A percentile compares a stretch with the other conserved stretches of the same genome.
Evolutionary conservation across 306 rosid species (phyloP).

Genomic region (Macrotyloma uniflorum): DNA sequence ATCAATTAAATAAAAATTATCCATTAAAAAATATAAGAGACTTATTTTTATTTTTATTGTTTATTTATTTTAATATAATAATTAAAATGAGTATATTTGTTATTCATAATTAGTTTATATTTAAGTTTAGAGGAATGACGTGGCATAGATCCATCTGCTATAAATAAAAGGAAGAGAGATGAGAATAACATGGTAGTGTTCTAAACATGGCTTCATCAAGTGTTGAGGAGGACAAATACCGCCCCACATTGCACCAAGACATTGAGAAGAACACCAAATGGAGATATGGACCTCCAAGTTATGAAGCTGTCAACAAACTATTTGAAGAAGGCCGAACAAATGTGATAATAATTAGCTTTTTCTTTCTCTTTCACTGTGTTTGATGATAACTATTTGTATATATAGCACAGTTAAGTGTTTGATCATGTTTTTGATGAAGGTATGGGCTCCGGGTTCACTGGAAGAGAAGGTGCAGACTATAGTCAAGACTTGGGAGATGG

Average conservation of each 20-base stretch:
- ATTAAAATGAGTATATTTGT: too few relatives aligned
- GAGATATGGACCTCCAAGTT: conserved; percentile 66
- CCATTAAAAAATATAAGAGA: too few relatives aligned
- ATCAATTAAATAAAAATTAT: too few relatives aligned
- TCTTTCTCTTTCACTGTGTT: neutral
- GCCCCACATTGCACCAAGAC: conserved; percentile 47
- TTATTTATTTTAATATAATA: too few relatives aligned
- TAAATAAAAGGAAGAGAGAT: neutral
- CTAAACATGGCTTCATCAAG: conserved; percentile 40
- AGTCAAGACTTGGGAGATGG: conserved; percentile 71
- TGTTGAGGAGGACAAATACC: conserved; percentile 52
- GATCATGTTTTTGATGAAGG: conserved; percentile 31
- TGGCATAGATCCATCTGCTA: neutral
- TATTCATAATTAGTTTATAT: too few relatives aligned
- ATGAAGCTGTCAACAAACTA: conserved; percentile 61
- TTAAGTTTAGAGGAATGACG: too few relatives aligned
- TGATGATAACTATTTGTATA: too few relatives aligned
- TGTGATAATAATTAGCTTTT: conserved; percentile 19
- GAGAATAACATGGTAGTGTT: neutral
- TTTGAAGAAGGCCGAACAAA: conserved; percentile 71
- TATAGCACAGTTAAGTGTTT: too few relatives aligned
- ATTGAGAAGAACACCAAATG: conserved; percentile 59
- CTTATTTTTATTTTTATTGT: too few relatives aligned
- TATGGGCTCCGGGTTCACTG: conserved; percentile 68
- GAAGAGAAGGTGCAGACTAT: conserved; percentile 66